A percentile compares a stretch with the other conserved stretches of the same genome.
These are phyloP conservation scores for Hypoxylon sp. DNA, from an alignment of 2,329 filamentous ascomycete genomes.

Conservation along the genomic window DNA sequence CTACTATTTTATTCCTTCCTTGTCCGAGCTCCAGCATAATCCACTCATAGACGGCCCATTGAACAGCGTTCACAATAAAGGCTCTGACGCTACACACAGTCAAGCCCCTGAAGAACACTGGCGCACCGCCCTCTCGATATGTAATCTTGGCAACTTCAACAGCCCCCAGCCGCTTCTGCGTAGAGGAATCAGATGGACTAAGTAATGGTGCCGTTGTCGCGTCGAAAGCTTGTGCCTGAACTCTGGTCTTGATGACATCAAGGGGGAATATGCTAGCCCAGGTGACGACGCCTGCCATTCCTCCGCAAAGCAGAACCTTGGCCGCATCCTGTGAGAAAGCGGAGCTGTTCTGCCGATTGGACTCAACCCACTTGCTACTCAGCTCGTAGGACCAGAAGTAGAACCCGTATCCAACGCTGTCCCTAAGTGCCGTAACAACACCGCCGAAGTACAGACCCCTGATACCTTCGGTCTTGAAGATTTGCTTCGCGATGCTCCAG, in stretches of 20 bases:
- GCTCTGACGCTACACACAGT: constrained; percentile 86
- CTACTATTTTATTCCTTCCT: constrained; percentile 43
- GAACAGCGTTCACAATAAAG: constrained; percentile 92
- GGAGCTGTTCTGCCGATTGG: constrained; percentile 19
- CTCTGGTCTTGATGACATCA: constrained; percentile 90
- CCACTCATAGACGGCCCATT: constrained; percentile 94
- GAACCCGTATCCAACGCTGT: constrained; percentile 95
- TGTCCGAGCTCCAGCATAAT: constrained; percentile 73
- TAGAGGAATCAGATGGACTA: constrained; percentile 37
- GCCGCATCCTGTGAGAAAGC: constrained; percentile 60
- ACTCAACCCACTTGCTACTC: constrained; percentile 68
- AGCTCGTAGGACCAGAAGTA: constrained; percentile 96
- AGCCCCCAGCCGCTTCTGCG: constrained; percentile 60
- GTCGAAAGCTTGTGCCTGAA: constrained; percentile 76
- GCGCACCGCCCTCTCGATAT: constrained; percentile 71
- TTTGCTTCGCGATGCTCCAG: constrained; percentile 71
- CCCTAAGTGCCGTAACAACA: constrained; percentile 81
- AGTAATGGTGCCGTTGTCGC: constrained; percentile 51
- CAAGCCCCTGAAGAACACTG: constrained; percentile 78
- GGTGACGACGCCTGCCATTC: constrained; percentile 85
- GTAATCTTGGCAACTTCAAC: constrained; percentile 73
- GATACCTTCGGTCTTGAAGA: constrained; percentile 68
- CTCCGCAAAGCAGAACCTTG: constrained; percentile 83
- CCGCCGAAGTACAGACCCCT: constrained; percentile 85
- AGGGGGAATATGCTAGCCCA: constrained; percentile 93